Conservation (phyloP, 1,284 basidiomycete genomes). For the Peniophora sp. region DNA sequence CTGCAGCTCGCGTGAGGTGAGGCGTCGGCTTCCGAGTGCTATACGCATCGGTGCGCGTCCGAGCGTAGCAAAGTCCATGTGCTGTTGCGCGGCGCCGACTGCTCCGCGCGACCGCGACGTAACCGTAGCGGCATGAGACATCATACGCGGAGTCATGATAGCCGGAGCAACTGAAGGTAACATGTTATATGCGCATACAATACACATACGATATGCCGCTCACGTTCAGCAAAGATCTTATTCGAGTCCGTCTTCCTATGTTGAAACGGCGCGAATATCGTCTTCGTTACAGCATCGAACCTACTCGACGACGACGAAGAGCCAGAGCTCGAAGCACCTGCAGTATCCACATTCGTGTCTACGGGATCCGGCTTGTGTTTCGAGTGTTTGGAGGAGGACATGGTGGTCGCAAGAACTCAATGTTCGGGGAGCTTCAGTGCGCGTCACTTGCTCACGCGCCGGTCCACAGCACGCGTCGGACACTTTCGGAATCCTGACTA, state of each 20-base stretch:
- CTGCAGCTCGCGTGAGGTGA: constrained; percentile 77
- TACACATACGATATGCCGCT: constrained; percentile 19
- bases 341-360: constrained; percentile 6
- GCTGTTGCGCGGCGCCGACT: constrained; percentile 26
- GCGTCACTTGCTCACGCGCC: too few species aligned
- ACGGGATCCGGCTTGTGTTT: constrained; percentile 10
- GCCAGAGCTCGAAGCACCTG: neutral
- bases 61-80: constrained; percentile 64
- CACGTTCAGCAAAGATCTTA: constrained; percentile 65
- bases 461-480: too few species aligned
- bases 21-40: constrained; percentile 52
- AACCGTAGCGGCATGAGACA: constrained; percentile 57
- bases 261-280: constrained; percentile 58
- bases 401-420: too few species aligned
- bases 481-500: too few species aligned
- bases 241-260: constrained; percentile 62
- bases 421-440: too few species aligned
- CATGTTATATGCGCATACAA: constrained; percentile 5
- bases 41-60: constrained; percentile 68
- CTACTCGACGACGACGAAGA: constrained; percentile 23
- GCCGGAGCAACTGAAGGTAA: constrained; percentile 68
- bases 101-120: constrained; percentile 42
- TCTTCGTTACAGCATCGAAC: constrained; percentile 56
- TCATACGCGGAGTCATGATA: constrained; percentile 83
- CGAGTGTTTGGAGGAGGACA: too few species aligned